Percentiles rank a stretch among this genome's conserved stretches.
Conservation (phyloP, 257 asterid genomes). For the Primulina eburnea region DNA sequence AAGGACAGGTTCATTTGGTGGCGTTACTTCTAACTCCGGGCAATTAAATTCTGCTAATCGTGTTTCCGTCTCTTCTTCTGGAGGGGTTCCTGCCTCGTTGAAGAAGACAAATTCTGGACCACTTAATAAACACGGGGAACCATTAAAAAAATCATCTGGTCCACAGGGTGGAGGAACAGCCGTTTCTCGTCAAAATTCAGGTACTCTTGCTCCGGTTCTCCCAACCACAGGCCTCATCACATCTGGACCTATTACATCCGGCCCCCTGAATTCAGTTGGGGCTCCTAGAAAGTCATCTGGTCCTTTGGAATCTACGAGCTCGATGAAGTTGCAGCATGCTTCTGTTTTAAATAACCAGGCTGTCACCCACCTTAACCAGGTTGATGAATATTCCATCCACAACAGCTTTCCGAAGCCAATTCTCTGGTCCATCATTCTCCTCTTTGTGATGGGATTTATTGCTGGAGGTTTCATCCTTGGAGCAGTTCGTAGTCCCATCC, state of each 20-base stretch:
- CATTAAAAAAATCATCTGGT: conserved; percentile 76
- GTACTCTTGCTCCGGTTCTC: conserved; percentile 74
- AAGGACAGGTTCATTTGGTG: conserved; percentile 63
- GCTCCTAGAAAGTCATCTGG: conserved; percentile 80
- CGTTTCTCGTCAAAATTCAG: conserved; percentile 69
- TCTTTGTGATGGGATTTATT: conserved; percentile 82
- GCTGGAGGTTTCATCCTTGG: conserved; percentile 86
- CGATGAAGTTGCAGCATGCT: conserved; percentile 49
- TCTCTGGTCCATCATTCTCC: conserved; percentile 71
- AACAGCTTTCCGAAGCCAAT: conserved; percentile 65
- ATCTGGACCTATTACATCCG: conserved; percentile 74
- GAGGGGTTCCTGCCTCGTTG: conserved; percentile 51
- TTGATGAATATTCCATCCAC: conserved; percentile 56
- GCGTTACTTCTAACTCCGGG: conserved; percentile 74
- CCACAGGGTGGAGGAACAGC: conserved; percentile 86
- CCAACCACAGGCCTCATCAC: conserved; percentile 93
- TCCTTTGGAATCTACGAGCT: conserved; percentile 64
- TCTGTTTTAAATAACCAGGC: conserved; percentile 63
- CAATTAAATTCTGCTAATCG: conserved; percentile 70
- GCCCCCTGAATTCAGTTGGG: conserved; percentile 75
- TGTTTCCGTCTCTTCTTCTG: conserved; percentile 73
- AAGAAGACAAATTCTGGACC: conserved; percentile 87
- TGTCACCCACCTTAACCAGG: conserved; percentile 69
- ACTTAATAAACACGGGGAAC: conserved; percentile 83
- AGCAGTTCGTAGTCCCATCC: conserved; percentile 69